Base-by-base conservation (phyloP, 345 rosid species). In the Gossypium mustelinum region DNA sequence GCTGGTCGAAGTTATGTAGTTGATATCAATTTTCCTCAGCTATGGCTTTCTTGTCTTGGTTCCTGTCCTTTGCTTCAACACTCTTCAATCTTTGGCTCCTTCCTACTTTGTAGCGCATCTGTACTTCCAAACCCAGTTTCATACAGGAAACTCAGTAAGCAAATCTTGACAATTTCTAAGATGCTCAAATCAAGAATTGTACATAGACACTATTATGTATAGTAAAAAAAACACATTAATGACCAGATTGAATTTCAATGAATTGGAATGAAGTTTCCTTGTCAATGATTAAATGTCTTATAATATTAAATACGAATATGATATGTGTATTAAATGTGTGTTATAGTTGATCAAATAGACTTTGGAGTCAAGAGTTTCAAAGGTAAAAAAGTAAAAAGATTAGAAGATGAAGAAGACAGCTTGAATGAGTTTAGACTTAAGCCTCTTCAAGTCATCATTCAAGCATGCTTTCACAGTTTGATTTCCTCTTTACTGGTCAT, bases 1-100 rank as follows among this genome's bases (percentile, higher is more conserved):
- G 88, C 79, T 75, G 81, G n/a, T 78, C 74, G 22, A 79, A 80
- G 77, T 12, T 81, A 24, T 87, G 92, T 75, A 73, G 77, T 54
- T 81, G 90, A 72, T 85, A 81, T 81, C 88, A 83, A 57, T 18
- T 88, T 61, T 89, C 90, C 9, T 89, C 94, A 0, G 84, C 86
- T 1, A 86, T 87, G 85, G 91, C 91, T 5, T 85, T 91, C 79
- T 64, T 88, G 86, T 83, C 91, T 76, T 88, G 88, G 78, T 80
- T 87, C 76, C 80, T 91, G 44, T 82, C 88, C 1, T 85, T 83
- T 29, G 79, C 84, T 75, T 88, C 90, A 0, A 74, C 83, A 63
- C 86, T 91, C 75, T 88, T 86, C 83, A 89, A 91, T 78, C 87
- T 87, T 17, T 85, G 88, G 88, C 84, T 82, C 29, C 83, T 88